A percentile compares a stretch with the other conserved stretches of the same genome.
Evolutionary conservation across 2,329 filamentous ascomycete genomes (phyloP).

Genomic region (Pezicula rhizophila): DNA sequence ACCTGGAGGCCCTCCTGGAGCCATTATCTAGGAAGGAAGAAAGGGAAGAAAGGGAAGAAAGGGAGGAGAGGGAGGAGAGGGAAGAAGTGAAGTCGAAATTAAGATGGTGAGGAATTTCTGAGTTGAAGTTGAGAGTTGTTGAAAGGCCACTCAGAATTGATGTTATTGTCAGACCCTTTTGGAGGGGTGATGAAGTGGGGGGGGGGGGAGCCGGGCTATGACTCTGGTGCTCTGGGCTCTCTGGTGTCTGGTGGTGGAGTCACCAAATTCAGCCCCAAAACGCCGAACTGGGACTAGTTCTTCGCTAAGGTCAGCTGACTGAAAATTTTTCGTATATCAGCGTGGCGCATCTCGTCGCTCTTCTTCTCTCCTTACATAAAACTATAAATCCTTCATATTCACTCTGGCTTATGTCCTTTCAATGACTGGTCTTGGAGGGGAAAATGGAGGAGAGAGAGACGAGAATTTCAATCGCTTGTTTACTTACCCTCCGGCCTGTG

Average conservation of each 20-base stretch:
- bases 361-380: slow-evolving; percentile 37
- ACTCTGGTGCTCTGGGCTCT: no score
- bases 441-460: slow-evolving; percentile 64
- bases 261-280: neutral
- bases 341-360: slow-evolving; percentile 14
- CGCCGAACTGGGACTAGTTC: slow-evolving; percentile 2
- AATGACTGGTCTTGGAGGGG: slow-evolving; percentile 59
- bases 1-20: slow-evolving; percentile 40
- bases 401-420: slow-evolving; percentile 54
- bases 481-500: slow-evolving; percentile 53
- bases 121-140: neutral
- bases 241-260: no score
- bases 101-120: neutral
- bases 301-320: neutral
- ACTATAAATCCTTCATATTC: slow-evolving; percentile 55
- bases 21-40: slow-evolving; percentile 34
- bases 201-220: no score
- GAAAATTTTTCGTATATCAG: slow-evolving; percentile 2
- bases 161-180: neutral
- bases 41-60: neutral
- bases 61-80: neutral
- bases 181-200: neutral
- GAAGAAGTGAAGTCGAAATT: neutral
- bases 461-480: slow-evolving; percentile 35
- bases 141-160: neutral